These are phyloP conservation scores for Agaricus blazei DNA, from an alignment of 768 basidiomycete species.

Conservation along the genomic window DNA sequence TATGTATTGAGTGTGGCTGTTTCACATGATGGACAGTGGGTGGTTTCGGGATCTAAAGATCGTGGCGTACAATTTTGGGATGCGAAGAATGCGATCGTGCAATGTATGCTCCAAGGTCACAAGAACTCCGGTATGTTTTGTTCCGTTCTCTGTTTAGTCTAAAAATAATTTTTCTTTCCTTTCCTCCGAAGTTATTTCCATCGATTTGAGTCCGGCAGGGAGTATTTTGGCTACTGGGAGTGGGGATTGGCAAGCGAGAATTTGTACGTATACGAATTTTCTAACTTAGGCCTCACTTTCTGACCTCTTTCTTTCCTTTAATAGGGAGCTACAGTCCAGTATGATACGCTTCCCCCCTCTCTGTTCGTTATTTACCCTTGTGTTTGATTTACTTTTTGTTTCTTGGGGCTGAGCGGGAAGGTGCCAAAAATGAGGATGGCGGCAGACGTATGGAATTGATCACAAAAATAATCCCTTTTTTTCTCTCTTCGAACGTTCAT, in stretches of 20 bases:
- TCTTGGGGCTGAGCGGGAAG: background rate
- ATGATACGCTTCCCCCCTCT: background rate
- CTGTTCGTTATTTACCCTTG: background rate
- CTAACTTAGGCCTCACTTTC: background rate
- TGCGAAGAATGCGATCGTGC: constrained; percentile 50
- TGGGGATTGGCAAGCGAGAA: constrained; percentile 29
- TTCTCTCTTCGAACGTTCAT: no score
- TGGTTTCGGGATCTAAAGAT: constrained; percentile 79
- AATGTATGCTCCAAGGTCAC: constrained; percentile 66
- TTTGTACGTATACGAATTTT: constrained; percentile 19
- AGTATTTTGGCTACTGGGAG: constrained; percentile 28
- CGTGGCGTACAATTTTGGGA: constrained; percentile 80
- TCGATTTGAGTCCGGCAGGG: constrained; percentile 29
- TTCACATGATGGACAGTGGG: constrained; percentile 75
- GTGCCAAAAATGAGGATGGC: no score
- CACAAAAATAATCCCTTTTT: no score
- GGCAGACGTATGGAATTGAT: no score
- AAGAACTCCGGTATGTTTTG: constrained; percentile 20
- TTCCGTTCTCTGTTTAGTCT: background rate
- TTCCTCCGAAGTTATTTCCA: constrained; percentile 21
- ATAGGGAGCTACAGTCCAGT: constrained; percentile 13
- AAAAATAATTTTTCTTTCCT: background rate
- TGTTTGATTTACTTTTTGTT: background rate
- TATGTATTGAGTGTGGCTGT: constrained; percentile 44
- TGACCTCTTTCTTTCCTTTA: background rate